Percentiles rank a stretch among this genome's conserved stretches.
Evolutionary conservation across 148 eudicot genomes (phyloP).

Genomic region (Amaranthus cruentus): DNA sequence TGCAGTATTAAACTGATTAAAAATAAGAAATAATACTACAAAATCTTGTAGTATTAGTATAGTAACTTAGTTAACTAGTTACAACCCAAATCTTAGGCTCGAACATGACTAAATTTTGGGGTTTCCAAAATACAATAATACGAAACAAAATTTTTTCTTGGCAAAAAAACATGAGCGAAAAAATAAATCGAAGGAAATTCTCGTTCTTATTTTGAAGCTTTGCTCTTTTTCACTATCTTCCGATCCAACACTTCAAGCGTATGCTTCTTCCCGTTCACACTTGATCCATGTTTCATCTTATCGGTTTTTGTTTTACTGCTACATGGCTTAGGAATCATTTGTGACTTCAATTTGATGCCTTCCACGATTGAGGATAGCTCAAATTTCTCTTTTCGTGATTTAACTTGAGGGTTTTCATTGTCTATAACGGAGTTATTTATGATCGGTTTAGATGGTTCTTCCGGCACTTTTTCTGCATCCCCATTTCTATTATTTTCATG

Average conservation of each 20-base stretch:
- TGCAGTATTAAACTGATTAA: too few species aligned
- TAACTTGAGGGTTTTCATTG: constrained; percentile 18
- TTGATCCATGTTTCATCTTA: constrained; percentile 14
- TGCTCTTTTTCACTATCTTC: constrained; percentile 21
- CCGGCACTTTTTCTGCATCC: constrained; percentile 14
- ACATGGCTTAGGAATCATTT: constrained; percentile 41
- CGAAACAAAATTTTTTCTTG: too few species aligned
- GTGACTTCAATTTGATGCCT: constrained; percentile 80
- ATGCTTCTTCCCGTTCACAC: constrained; percentile 26
- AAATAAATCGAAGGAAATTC: too few species aligned
- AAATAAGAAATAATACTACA: too few species aligned
- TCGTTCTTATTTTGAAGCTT: constrained; percentile 8
- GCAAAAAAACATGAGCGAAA: too few species aligned
- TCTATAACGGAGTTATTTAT: constrained; percentile 19
- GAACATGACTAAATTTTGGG: too few species aligned
- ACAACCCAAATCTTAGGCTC: too few species aligned
- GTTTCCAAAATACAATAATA: too few species aligned
- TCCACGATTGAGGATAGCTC: constrained; percentile 62
- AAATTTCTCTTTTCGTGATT: constrained; percentile 40
- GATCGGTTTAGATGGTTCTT: constrained; percentile 3
- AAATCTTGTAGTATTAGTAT: too few species aligned
- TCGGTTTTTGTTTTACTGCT: constrained; percentile 20
- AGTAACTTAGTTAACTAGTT: too few species aligned
- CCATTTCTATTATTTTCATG: constrained; percentile 35
- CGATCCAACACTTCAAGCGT: constrained; percentile 18